Base-by-base conservation (phyloP, 2,329 filamentous ascomycete genomes). In the Escovopsis sp. region DNA sequence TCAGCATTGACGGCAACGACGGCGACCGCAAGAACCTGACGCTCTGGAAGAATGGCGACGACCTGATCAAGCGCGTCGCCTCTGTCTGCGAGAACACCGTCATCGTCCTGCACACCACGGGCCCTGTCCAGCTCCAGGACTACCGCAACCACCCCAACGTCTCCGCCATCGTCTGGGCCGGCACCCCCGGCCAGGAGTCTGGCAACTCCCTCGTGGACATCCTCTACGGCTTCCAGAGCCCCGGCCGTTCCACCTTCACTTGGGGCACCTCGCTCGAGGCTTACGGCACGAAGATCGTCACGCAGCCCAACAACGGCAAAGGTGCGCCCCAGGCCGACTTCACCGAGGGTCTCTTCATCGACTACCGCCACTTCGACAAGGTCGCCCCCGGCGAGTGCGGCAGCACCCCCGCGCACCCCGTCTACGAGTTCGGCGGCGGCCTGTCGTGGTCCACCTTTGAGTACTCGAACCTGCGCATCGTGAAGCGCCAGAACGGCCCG, bases 1-100 rank as follows among this genome's bases (percentile, higher is more conserved):
- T 96, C 49, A 68, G 61, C 19, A 72, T 92, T 2, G 88, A 87
- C 42, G 79, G 74, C 36, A 94, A 94, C 53, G 63, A 68, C 39
- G 90, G 90, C 39, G 88, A 96, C 55, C 79, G 90, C 35, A 86
- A 87, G 49, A 94, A 98, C 59, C 66, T 98, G 27, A 94, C 86
- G 0, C 65, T 94, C 0, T 96, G 88, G 88, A 68, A 78, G 40
- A 70, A 76, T 39, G 87, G 84, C 28, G 85, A 96, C 35, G 66
- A 70, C 1, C 61, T 96, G 37, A 81, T 96, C 58, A 70, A 80
- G 57, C 85, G 80, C 33, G 83, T 94, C 10, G 76, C 84, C 1
- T 66, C 75, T 7, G 53, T 75, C 41, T 87, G 79, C 65, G 76
- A 79, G 61, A 94, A 94, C 67, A 94, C 86, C 11, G 79, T 96